These are phyloP conservation scores for Stemphylium vesicarium DNA, from an alignment of 2,329 filamentous ascomycete species.

Conservation along the genomic window DNA sequence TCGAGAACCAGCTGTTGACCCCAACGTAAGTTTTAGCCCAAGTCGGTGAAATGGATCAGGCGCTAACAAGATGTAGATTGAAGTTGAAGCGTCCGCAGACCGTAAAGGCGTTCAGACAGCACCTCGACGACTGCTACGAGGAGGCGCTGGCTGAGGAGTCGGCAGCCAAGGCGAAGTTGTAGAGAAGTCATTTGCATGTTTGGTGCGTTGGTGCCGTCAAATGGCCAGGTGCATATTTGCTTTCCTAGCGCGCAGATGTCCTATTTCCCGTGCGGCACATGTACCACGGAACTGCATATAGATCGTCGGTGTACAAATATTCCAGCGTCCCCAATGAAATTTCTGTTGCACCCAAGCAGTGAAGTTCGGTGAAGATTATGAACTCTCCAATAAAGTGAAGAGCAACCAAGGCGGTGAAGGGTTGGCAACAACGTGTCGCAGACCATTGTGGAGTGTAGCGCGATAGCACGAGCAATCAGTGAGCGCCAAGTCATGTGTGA, in stretches of 20 bases:
- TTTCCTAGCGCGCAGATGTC: constrained; percentile 1
- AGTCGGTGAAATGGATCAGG: background rate
- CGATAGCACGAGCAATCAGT: constrained; percentile 10
- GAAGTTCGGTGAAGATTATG: background rate
- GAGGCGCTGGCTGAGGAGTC: constrained; percentile 56
- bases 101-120: constrained; percentile 64
- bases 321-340: no score
- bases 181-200: constrained; percentile 26
- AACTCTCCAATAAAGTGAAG: no score
- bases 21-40: constrained; percentile 72
- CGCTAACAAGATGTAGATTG: constrained; percentile 55
- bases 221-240: constrained; percentile 5
- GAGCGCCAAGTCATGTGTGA: constrained; percentile 21
- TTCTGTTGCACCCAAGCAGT: no score
- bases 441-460: constrained; percentile 3
- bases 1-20: constrained; percentile 89
- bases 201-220: background rate
- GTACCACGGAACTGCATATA: constrained; percentile 2
- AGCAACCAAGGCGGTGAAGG: constrained; percentile 3
- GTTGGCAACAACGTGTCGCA: constrained; percentile 9
- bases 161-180: constrained; percentile 57
- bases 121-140: constrained; percentile 67
- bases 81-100: constrained; percentile 75
- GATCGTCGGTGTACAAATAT: constrained; percentile 1
- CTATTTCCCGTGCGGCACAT: background rate